Percentiles rank a stretch among this genome's conserved stretches.
Conservation (phyloP, 208 protist genomes). For the Acanthamoeba royreba region DNA sequence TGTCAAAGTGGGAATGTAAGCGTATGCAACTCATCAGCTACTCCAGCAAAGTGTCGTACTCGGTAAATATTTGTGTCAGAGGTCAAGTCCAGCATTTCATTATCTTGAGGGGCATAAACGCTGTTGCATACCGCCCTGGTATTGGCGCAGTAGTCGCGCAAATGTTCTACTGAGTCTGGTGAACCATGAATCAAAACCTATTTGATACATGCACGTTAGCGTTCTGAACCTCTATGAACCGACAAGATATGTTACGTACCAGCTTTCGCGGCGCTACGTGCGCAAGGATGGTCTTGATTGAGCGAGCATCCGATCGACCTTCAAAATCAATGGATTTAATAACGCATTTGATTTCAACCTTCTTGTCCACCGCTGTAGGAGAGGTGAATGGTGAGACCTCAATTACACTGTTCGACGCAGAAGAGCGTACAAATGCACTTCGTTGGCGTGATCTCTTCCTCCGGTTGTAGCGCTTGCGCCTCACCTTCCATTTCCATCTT, state of each 20-base stretch:
- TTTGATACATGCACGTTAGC: no score
- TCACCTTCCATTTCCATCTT: background rate
- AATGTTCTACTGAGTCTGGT: background rate
- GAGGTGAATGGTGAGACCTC: background rate
- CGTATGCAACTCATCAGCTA: no score
- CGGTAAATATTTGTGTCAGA: constrained; percentile 42
- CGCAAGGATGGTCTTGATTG: constrained; percentile 41
- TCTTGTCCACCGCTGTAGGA: background rate
- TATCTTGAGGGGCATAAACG: background rate
- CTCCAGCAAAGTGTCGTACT: no score
- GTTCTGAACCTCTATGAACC: no score
- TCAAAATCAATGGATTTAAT: constrained; percentile 48
- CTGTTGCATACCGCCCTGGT: background rate
- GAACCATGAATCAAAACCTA: constrained; percentile 25
- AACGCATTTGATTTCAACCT: background rate
- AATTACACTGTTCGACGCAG: background rate
- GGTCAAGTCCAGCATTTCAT: constrained; percentile 20
- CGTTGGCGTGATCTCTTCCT: background rate
- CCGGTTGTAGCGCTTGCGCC: background rate
- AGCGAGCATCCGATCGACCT: constrained; percentile 36
- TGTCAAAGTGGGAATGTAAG: background rate
- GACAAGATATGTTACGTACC: no score
- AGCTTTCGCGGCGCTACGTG: constrained; percentile 34
- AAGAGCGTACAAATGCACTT: constrained; percentile 21
- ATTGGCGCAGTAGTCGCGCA: background rate